Conservation (phyloP, 169 alveolate species). For the Babesia microti region DNA sequence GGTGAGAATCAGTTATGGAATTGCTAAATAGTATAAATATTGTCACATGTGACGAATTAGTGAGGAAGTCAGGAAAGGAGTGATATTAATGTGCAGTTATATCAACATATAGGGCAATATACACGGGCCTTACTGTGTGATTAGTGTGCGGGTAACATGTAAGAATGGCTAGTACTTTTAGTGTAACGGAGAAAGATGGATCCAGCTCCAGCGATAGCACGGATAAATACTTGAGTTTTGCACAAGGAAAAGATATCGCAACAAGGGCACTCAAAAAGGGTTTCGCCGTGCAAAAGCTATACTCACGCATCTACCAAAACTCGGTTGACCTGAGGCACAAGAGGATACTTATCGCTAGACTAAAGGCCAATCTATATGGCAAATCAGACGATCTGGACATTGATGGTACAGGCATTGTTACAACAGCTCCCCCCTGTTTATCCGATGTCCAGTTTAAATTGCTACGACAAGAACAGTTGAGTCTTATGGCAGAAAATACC, state of each 20-base stretch:
- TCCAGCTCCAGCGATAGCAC: no score
- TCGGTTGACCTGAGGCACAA: slow-evolving; percentile 30
- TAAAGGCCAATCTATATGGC: slow-evolving; percentile 47
- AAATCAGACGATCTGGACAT: slow-evolving; percentile 26
- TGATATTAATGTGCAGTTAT: no score
- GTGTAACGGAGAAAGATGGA: no score
- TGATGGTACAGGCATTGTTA: slow-evolving; percentile 13
- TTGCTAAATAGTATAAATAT: no score
- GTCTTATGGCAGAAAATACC: slow-evolving; percentile 61
- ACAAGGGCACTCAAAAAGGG: slow-evolving; percentile 55
- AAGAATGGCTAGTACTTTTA: no score
- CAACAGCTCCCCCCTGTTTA: slow-evolving; percentile 25
- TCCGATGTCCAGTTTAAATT: slow-evolving; percentile 55
- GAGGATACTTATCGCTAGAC: slow-evolving; percentile 40
- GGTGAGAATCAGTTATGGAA: no score
- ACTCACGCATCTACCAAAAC: slow-evolving; percentile 38
- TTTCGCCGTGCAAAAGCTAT: slow-evolving; percentile 52
- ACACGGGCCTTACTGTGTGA: no score
- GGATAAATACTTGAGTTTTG: slow-evolving; percentile 3
- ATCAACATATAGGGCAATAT: no score
- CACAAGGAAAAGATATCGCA: slow-evolving; percentile 45
- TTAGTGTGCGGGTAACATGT: no score
- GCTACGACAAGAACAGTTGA: slow-evolving; percentile 63
- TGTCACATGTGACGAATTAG: no score
- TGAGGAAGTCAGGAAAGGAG: no score